A percentile compares a stretch with the other conserved stretches of the same genome.
Evolutionary conservation across 805 yeast genomes (phyloP).

Genomic region (Wickerhamiella kurtzmanii): DNA sequence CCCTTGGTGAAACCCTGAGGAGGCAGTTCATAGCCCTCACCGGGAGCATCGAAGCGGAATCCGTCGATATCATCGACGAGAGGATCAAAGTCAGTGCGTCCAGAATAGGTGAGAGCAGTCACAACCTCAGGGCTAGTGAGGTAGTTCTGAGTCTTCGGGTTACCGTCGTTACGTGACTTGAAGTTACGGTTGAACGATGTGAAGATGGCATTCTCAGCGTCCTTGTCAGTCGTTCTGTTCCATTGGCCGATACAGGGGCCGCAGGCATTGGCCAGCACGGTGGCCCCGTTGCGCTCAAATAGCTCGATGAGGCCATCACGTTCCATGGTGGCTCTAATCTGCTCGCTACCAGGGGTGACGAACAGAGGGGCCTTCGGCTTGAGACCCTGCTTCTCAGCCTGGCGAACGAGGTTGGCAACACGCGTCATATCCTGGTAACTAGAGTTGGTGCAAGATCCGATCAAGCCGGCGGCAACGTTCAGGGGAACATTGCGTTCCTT

Average conservation of each 20-base stretch:
- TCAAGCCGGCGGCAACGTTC: slow-evolving; percentile 78
- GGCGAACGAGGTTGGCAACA: slow-evolving; percentile 78
- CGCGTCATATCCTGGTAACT: slow-evolving; percentile 98
- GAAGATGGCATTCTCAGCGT: slow-evolving; percentile 78
- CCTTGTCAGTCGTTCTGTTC: slow-evolving; percentile 54
- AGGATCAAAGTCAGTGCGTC: slow-evolving; percentile 87
- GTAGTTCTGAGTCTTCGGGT: slow-evolving; percentile 93
- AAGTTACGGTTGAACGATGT: slow-evolving; percentile 97
- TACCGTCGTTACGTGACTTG: slow-evolving; percentile 96
- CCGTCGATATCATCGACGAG: slow-evolving; percentile 64
- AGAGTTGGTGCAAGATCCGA: slow-evolving; percentile 97
- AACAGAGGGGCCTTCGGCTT: slow-evolving; percentile 84
- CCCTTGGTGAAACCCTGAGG: slow-evolving; percentile 62
- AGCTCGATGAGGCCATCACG: slow-evolving; percentile 81
- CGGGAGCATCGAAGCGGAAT: slow-evolving; percentile 65
- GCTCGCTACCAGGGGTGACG: slow-evolving; percentile 97
- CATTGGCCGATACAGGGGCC: slow-evolving; percentile 99
- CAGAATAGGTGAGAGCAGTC: slow-evolving; percentile 92
- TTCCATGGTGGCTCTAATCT: slow-evolving; percentile 90
- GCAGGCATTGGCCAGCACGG: slow-evolving; percentile 91
- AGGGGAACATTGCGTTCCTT: slow-evolving; percentile 72
- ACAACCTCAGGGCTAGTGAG: slow-evolving; percentile 98
- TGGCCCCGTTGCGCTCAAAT: slow-evolving; percentile 79
- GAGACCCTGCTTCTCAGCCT: slow-evolving; percentile 75
- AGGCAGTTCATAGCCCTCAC: slow-evolving; percentile 78